Base-by-base conservation (phyloP, 1,139 yeast genomes). In the Magnusiomyces tetraspermus region DNA sequence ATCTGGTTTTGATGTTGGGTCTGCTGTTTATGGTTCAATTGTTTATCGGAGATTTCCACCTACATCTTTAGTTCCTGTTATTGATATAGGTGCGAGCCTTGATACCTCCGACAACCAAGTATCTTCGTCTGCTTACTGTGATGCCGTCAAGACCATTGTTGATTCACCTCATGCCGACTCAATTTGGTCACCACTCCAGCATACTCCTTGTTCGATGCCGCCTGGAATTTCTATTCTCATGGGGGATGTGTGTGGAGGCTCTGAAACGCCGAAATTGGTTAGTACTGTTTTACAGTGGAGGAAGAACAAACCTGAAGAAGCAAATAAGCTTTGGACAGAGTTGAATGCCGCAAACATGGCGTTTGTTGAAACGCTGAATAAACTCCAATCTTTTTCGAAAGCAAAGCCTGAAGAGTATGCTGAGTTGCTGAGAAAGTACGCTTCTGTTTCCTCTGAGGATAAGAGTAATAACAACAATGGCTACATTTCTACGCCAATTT, bases 1-100 rank as follows among this genome's bases (percentile, higher is more conserved):
- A 0, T 87, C 96, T 2, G 98, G 98, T 0, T 92, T 92, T 67
- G 98, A 92, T 65, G 95, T 94, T 45, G 97, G 96, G 0, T 83
- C 97, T 8, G 98, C 98, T 0, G 83, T 87, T 0, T 92, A 77
- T 67, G 98, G 98, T 1, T 85, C 96, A 0, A 85, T 90, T 48
- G 76, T 82, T 4, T 92, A 92, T 67, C 75, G 78, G 41, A 73
- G 98, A 56, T 92, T 92, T 63, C 61, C 64, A 1, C 62, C 72
- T 0, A 56, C 55, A 2, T 43, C 49, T 2, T 37, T 43, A 2
- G 53, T 46, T 13, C 24, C 47, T 4, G 37, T 3, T 28, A 21
- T 21, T 33, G 53, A 49, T 31, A 6, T 26, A 15, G 22, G 31
- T 6, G 48, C 42, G 23, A 24, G 31, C 5, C 48, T 52, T 10